These are phyloP conservation scores for Mallotus repandus DNA, from an alignment of 441 rosid species.

Conservation along the genomic window DNA sequence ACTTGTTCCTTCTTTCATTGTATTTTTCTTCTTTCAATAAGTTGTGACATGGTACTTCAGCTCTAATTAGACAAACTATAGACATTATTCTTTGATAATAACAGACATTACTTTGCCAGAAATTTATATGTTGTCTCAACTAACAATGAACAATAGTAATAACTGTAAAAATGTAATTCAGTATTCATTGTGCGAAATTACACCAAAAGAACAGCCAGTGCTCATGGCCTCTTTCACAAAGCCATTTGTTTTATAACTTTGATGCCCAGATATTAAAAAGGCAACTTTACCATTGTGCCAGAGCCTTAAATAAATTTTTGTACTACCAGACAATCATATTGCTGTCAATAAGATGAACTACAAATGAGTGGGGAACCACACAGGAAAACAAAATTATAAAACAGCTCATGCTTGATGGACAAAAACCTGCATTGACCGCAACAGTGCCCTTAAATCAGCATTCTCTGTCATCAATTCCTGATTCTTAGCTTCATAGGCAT, in stretches of 20 bases:
- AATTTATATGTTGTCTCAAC: neutral
- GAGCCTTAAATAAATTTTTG: neutral
- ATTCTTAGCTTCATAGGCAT: constrained; percentile 93
- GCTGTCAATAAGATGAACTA: neutral
- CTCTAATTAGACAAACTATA: too few relatives aligned
- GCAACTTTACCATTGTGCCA: neutral
- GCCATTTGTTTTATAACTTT: neutral
- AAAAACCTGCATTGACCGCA: constrained; percentile 93
- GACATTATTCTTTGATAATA: too few relatives aligned
- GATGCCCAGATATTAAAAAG: neutral
- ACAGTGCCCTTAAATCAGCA: constrained; percentile 77
- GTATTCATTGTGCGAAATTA: neutral
- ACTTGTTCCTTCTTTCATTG: neutral
- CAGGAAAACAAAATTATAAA: neutral
- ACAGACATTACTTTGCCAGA: too few relatives aligned
- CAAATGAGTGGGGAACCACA: neutral
- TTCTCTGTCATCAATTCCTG: constrained; percentile 95
- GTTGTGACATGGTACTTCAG: neutral
- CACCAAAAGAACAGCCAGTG: neutral
- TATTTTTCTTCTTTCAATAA: neutral
- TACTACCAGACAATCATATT: neutral
- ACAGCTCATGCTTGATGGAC: neutral
- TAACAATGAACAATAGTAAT: neutral
- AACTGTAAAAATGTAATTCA: neutral
- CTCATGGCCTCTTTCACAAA: neutral